Evolutionary conservation across 108 stramenopile genomes (phyloP), one percentile per base, ranked within the genome.

Genomic region (Schizochytrium sp.): DNA sequence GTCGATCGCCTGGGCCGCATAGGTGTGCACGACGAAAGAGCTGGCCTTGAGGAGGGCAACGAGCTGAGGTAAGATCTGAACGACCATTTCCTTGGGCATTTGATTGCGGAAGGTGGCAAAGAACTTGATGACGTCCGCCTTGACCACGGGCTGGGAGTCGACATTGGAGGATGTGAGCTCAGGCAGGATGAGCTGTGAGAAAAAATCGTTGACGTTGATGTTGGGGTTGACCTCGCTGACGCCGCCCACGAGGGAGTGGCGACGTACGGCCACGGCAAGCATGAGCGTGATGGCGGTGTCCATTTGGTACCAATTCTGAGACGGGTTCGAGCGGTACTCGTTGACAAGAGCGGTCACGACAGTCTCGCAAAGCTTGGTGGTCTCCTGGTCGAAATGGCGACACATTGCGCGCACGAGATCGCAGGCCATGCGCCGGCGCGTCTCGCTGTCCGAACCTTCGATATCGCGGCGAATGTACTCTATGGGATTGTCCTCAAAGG

Each of bases 381-480:
- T 95, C 87, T 94, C 90, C 44, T 90, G 59, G 90, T 97, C 97
- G 88, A 97, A 98, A 57, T 97, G 95, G 55, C 96, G 94, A 88
- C 97, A 96, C 96, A 99, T 96, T 63, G 95, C 97, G 21, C 96
- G 89, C 55, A 98, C 89, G 23, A 98, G 93, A 44, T 98, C 98
- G 72, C 96, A 95, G 89, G 96, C 96, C 48, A 96, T 96, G 48
- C 96, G 93, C 44, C 98, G 94, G 25, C 99, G 93, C 3, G 97
- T 98, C 57, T 99, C 98, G 43, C 91, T 95, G 91, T 98, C 97
- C 60, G 94, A 93, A 16, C 96, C 97, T 92, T 99, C 99, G 91
- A 99, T 95, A 91, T 99, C 99, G 3, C 96, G 94, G 83, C 95
- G 89, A 88, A 99, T 97, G 93, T 96, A 99, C 60, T 99, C 99